These are phyloP conservation scores for Aureobasidium sp. DNA, from an alignment of 2,329 filamentous ascomycete genomes.

Conservation along the genomic window DNA sequence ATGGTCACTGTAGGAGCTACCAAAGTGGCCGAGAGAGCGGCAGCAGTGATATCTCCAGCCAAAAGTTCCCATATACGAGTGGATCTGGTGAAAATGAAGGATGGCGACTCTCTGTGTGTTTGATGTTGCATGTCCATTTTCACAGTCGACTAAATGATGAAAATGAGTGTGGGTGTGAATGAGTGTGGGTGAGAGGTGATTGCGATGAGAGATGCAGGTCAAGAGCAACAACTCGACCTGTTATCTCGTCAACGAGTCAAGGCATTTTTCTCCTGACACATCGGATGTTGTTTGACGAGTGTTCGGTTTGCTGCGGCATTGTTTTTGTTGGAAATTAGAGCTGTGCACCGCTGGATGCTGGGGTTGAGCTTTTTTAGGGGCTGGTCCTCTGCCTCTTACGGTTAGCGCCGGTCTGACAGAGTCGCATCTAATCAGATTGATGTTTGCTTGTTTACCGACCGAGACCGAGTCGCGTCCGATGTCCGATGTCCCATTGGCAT, in stretches of 20 bases:
- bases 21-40: conserved; percentile 21
- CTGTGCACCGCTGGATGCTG: background rate
- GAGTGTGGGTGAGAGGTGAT: background rate
- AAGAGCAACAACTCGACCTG: background rate
- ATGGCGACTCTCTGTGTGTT: conserved; percentile 2
- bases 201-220: background rate
- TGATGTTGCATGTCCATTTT: conserved; percentile 5
- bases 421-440: background rate
- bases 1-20: conserved; percentile 22
- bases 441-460: background rate
- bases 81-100: conserved; percentile 4
- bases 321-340: conserved; percentile 11
- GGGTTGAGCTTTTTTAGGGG: background rate
- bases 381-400: background rate
- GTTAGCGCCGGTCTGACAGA: background rate
- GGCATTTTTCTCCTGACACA: conserved; percentile 6
- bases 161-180: background rate
- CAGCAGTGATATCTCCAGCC: conserved; percentile 21
- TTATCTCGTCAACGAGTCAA: background rate
- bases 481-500: background rate
- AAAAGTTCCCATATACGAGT: conserved; percentile 12
- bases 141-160: no score
- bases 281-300: background rate
- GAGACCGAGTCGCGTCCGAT: background rate
- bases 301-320: conserved; percentile 9